Conservation (phyloP, 805 yeast genomes). For the Maudiozyma bulderi region DNA sequence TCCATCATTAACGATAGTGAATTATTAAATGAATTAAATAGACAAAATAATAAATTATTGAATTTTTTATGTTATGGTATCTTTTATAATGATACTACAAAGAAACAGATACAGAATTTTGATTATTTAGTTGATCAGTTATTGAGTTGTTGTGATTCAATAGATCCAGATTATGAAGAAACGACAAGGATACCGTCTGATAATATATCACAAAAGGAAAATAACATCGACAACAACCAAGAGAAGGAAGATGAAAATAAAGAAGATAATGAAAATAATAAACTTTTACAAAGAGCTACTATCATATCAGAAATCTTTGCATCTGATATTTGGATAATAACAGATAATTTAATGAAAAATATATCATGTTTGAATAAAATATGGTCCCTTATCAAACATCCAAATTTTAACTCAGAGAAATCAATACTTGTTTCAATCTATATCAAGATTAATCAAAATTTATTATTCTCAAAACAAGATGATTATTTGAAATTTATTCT, state of each 20-base stretch:
- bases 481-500: slow-evolving; percentile 21
- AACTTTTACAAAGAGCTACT: slow-evolving; percentile 15
- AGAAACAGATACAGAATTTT: slow-evolving; percentile 14
- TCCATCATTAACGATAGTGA: slow-evolving; percentile 32
- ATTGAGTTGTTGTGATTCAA: slow-evolving; percentile 10
- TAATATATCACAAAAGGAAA: neutral
- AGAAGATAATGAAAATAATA: neutral
- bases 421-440: slow-evolving; percentile 71
- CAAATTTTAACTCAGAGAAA: slow-evolving; percentile 43
- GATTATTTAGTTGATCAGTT: slow-evolving; percentile 20
- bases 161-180: neutral
- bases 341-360: slow-evolving; percentile 77
- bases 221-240: neutral
- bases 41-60: slow-evolving; percentile 31
- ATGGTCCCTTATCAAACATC: slow-evolving; percentile 66
- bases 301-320: slow-evolving; percentile 64
- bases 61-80: slow-evolving; percentile 42
- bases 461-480: slow-evolving; percentile 62
- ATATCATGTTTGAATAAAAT: slow-evolving; percentile 50
- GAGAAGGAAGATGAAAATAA: neutral
- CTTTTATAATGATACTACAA: slow-evolving; percentile 10
- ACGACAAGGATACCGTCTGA: neutral
- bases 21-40: slow-evolving; percentile 32
- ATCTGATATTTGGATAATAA: slow-evolving; percentile 85
- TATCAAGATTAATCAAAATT: slow-evolving; percentile 77